Base-by-base conservation (phyloP, 129 eudicot genomes). In the Chrysanthemum makinoi region DNA sequence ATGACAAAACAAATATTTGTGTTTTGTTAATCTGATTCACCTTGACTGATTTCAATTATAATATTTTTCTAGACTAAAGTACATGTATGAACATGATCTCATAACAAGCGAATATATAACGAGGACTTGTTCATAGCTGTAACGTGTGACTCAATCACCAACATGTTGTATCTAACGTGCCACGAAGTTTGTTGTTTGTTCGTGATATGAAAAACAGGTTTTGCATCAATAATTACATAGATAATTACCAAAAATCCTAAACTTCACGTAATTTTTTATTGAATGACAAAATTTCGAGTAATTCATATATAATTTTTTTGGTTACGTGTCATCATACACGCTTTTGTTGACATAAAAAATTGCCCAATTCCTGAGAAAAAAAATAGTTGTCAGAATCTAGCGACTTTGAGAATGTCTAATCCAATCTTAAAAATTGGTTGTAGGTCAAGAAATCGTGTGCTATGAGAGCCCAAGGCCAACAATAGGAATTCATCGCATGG, bases 391-490 rank as follows among this genome's bases (percentile, higher is more conserved):
- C 43, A 4, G 43, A 33, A 33, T 33, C 43, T 33, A 33, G 43
- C 13, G 5, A 35, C 33, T 14, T 5, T 33, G 67, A 62, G 16
- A 49, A 11, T 33, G 67, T n/a, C 7, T 2, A 62, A 10, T 30
- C 28, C n/a, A 6, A 54, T 14, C 53, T 20, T 51, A 19, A 46
- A 5, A n/a, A 16, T 18, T 15, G 52, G 18, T 53, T 77, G 43
- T 67, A 89, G 96, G 97, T 8, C 87, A 87, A 65, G 97, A 90
- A 87, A 66, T 87, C 7, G 83, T 90, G 52, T 85, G 91, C 69
- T 90, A 90, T 10, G 97, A 90, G 80, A 83, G 77, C 56, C 97
- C 97, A 47, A 75, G 91, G 77, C 97, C 97, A 65, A 47, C 91
- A 0, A 83, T 85, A 84, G 97, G 97, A 30, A 90, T 90, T 65